phyloP scores from a whole-genome alignment of 2,329 filamentous ascomycete genomes.

The Cladophialophora bantiana region DNA sequence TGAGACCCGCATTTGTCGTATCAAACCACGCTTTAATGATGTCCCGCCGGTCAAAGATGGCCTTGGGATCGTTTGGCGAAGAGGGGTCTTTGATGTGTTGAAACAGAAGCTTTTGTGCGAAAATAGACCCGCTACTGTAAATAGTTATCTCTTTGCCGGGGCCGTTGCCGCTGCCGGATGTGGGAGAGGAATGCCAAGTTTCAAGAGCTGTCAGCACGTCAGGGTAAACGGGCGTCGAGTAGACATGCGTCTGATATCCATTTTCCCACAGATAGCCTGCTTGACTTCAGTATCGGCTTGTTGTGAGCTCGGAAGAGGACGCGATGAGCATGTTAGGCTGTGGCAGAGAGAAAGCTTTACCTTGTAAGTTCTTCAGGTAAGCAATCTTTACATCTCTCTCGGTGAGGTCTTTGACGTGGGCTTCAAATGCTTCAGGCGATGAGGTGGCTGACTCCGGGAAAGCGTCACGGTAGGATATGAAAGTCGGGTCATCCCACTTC shows the following conservation, averaged over 20 bases:
- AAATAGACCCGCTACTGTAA: constrained; percentile 37
- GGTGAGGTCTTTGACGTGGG: constrained; percentile 35
- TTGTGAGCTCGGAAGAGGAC: not conserved
- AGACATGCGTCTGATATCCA: constrained; percentile 32
- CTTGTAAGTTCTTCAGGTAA: constrained; percentile 38
- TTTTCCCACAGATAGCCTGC: constrained; percentile 38
- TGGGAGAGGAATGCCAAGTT: constrained; percentile 17
- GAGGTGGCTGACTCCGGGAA: constrained; percentile 31
- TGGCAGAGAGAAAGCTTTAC: constrained; percentile 16
- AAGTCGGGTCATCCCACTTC: constrained; percentile 32
- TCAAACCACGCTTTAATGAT: constrained; percentile 34
- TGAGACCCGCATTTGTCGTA: constrained; percentile 38
- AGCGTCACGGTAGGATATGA: constrained; percentile 29
- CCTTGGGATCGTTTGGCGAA: constrained; percentile 10
- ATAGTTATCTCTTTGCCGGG: constrained; percentile 25
- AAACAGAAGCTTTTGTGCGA: constrained; percentile 38
- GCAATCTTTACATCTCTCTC: constrained; percentile 36
- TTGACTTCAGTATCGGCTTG: not conserved
- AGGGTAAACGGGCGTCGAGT: constrained; percentile 32
- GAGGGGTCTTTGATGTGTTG: constrained; percentile 31
- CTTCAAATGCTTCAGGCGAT: constrained; percentile 31
- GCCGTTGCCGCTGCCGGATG: not conserved
- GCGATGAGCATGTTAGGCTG: not conserved
- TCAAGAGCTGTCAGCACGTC: constrained; percentile 31
- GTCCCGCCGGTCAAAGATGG: constrained; percentile 24